Conservation (phyloP, 805 yeast genomes). For the Metschnikowia vanudenii region DNA sequence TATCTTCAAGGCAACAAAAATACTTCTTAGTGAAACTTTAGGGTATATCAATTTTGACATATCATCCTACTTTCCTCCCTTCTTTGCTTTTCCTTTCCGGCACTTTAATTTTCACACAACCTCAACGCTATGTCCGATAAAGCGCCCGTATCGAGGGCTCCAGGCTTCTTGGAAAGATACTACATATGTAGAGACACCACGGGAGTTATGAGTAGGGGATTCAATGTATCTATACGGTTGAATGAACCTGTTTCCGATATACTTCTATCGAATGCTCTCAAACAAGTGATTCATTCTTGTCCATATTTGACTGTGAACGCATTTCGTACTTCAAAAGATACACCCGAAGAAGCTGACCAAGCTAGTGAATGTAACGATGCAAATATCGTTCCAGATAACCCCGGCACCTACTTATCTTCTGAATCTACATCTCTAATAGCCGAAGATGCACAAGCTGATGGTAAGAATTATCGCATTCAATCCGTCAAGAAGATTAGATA, state of each 20-base stretch:
- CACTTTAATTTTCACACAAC: neutral
- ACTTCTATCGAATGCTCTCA: constrained; percentile 15
- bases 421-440: neutral
- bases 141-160: constrained; percentile 2
- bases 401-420: neutral
- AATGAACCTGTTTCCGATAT: constrained; percentile 7
- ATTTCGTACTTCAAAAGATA: constrained; percentile 5
- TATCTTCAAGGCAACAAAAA: too few species aligned
- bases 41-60: too few species aligned
- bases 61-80: neutral
- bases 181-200: constrained; percentile 16
- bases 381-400: too few species aligned
- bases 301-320: constrained; percentile 12
- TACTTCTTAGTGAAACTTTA: too few species aligned
- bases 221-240: constrained; percentile 11
- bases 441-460: constrained; percentile 8
- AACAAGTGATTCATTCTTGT: constrained; percentile 6
- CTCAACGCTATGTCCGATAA: neutral
- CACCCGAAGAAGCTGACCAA: neutral
- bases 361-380: neutral
- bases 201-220: constrained; percentile 14
- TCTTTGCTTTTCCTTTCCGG: neutral
- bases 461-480: constrained; percentile 9
- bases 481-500: constrained; percentile 8
- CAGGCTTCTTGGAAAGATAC: constrained; percentile 15